A percentile compares a stretch with the other conserved stretches of the same genome.
Conservation (phyloP, 192 early-diverging fungal species). For the Gryganskiella cystojenkinii region DNA sequence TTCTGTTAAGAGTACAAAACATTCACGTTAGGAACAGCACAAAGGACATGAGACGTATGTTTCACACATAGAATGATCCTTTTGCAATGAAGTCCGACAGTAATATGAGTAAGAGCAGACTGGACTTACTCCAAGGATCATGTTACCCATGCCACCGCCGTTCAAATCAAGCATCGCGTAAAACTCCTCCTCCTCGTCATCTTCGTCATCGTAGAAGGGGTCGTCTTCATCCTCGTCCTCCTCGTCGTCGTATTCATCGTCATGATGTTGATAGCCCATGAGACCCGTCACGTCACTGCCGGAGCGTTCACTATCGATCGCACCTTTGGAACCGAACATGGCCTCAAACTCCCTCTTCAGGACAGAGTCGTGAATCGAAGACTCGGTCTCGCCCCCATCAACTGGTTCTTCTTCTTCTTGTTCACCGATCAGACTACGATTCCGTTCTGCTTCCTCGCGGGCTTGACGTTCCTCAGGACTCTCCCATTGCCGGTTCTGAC, state of each 20-base stretch:
- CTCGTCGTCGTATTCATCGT: slow-evolving; percentile 18
- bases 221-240: slow-evolving; percentile 36
- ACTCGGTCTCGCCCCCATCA: too few relatives aligned
- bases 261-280: slow-evolving; percentile 27
- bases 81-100: background rate
- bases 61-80: background rate
- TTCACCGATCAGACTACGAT: slow-evolving; percentile 1
- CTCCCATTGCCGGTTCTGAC: slow-evolving; percentile 15
- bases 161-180: slow-evolving; percentile 48
- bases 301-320: slow-evolving; percentile 40
- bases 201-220: slow-evolving; percentile 15
- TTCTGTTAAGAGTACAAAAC: slow-evolving; percentile 34
- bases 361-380: too few relatives aligned
- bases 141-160: slow-evolving; percentile 35
- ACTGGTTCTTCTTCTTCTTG: slow-evolving; percentile 27
- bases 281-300: slow-evolving; percentile 42
- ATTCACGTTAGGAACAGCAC: too few relatives aligned
- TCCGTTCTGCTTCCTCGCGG: background rate
- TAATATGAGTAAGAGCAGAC: background rate
- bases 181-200: slow-evolving; percentile 40
- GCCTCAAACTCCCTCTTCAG: slow-evolving; percentile 35
- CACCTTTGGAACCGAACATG: slow-evolving; percentile 42
- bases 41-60: too few relatives aligned
- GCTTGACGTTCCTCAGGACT: slow-evolving; percentile 1
- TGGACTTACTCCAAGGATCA: slow-evolving; percentile 45